Evolutionary conservation across 441 rosid species (phyloP).

Genomic region (Bocquillonia castaneifolia): DNA sequence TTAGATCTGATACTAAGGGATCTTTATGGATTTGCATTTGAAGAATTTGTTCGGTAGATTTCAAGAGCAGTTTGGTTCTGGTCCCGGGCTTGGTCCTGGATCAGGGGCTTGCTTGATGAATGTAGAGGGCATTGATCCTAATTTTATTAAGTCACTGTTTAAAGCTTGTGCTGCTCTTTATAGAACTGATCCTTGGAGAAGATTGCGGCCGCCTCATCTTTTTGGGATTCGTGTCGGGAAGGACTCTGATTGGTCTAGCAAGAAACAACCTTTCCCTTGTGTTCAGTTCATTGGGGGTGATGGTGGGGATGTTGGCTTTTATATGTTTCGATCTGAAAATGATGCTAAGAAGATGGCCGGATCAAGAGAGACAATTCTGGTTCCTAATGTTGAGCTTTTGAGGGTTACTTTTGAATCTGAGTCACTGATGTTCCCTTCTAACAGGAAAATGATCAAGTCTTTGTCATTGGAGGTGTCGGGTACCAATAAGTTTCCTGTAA

Average conservation of each 20-base stretch:
- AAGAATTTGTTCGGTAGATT: conserved; percentile 60
- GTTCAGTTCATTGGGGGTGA: conserved; percentile 68
- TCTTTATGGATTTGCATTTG: conserved; percentile 62
- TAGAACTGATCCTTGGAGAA: conserved; percentile 72
- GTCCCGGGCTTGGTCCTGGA: conserved; percentile 83
- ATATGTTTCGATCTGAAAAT: conserved; percentile 49
- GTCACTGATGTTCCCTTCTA: conserved; percentile 51
- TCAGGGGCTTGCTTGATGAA: conserved; percentile 59
- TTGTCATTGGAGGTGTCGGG: conserved; percentile 55
- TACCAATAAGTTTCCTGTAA: conserved; percentile 49
- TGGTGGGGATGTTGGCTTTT: conserved; percentile 63
- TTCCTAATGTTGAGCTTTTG: conserved; percentile 57
- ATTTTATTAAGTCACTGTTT: conserved; percentile 42
- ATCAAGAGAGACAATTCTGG: conserved; percentile 48
- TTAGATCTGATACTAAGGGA: conserved; percentile 22
- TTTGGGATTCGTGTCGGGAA: conserved; percentile 60
- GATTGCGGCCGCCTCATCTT: conserved; percentile 53
- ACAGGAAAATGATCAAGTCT: conserved; percentile 52
- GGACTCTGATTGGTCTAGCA: conserved; percentile 64
- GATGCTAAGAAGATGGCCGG: conserved; percentile 59
- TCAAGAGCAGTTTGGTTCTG: conserved; percentile 69
- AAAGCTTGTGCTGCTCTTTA: conserved; percentile 62
- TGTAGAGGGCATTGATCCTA: conserved; percentile 54
- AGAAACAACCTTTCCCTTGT: conserved; percentile 59
- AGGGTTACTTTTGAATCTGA: conserved; percentile 53